Percentiles rank a stretch among this genome's conserved stretches.
phyloP scores from a whole-genome alignment of 2,329 filamentous ascomycete genomes.

The Ophiostoma piceae region DNA sequence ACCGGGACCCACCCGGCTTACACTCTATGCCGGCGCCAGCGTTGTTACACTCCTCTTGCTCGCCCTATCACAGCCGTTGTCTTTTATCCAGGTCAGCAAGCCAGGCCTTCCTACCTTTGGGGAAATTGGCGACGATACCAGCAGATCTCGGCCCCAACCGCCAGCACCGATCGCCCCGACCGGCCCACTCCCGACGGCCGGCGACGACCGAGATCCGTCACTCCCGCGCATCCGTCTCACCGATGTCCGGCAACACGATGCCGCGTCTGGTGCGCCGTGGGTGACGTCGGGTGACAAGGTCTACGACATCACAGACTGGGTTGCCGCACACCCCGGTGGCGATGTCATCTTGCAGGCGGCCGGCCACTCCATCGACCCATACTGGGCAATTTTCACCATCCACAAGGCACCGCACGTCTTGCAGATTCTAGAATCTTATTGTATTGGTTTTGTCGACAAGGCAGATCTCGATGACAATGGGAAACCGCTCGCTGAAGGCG shows the following conservation, averaged over 20 bases:
- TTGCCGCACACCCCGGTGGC: conserved; percentile 60
- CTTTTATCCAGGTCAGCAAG: conserved; percentile 3
- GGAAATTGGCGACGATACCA: background rate
- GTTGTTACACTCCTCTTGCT: conserved; percentile 22
- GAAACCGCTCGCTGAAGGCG: conserved; percentile 39
- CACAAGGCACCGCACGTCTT: conserved; percentile 61
- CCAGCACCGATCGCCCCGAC: background rate
- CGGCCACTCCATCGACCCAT: conserved; percentile 59
- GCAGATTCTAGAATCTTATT: conserved; percentile 60
- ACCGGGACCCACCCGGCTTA: background rate
- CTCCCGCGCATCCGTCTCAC: conserved; percentile 28
- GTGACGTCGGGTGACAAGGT: conserved; percentile 59
- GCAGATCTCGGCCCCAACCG: background rate
- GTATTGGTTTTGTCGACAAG: conserved; percentile 56
- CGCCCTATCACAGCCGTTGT: conserved; percentile 20
- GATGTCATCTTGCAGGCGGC: conserved; percentile 63
- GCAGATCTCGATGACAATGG: conserved; percentile 53
- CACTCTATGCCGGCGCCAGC: conserved; percentile 23
- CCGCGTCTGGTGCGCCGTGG: conserved; percentile 45
- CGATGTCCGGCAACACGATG: conserved; percentile 28
- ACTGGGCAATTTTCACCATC: conserved; percentile 66
- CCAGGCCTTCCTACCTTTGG: background rate
- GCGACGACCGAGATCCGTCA: conserved; percentile 28
- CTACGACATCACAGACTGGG: conserved; percentile 67
- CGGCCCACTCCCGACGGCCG: conserved; percentile 4